Evolutionary conservation across 2,329 filamentous ascomycete species (phyloP).

Genomic region (Fusarium incarnatum): DNA sequence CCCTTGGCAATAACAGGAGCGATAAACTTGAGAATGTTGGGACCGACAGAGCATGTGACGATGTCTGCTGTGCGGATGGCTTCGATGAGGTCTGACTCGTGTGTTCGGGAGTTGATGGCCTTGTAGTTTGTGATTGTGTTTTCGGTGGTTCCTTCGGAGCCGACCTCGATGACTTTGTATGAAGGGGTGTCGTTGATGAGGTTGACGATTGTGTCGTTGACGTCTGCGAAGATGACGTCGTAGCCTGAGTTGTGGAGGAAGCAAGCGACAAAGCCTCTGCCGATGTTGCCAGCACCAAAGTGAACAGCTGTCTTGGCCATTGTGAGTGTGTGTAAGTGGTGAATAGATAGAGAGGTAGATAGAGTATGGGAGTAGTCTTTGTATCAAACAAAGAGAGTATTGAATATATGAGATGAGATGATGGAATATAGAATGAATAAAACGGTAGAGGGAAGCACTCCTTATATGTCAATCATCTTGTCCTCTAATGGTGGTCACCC

Average conservation of each 20-base stretch:
- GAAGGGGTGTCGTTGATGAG: constrained; percentile 78
- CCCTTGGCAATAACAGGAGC: constrained; percentile 96
- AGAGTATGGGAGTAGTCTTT: neutral
- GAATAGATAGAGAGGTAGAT: neutral
- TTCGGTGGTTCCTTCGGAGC: constrained; percentile 81
- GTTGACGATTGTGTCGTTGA: constrained; percentile 85
- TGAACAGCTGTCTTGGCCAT: constrained; percentile 78
- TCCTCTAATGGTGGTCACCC: neutral
- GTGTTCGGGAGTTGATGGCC: constrained; percentile 92
- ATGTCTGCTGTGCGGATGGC: constrained; percentile 90
- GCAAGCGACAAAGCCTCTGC: constrained; percentile 86
- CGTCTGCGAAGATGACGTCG: constrained; percentile 96
- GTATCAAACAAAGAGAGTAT: constrained; percentile 1
- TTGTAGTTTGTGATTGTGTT: constrained; percentile 95
- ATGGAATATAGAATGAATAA: constrained; percentile 22
- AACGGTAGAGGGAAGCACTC: constrained; percentile 38
- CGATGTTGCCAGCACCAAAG: constrained; percentile 89
- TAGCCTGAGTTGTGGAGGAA: constrained; percentile 96
- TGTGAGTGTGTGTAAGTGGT: constrained; percentile 34
- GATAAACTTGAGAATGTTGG: constrained; percentile 96
- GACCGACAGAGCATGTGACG: constrained; percentile 96
- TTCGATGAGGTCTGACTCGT: constrained; percentile 83
- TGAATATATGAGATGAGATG: neutral
- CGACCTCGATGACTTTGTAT: constrained; percentile 95
- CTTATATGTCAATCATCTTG: constrained; percentile 40